A percentile compares a stretch with the other conserved stretches of the same genome.
phyloP scores from a whole-genome alignment of 1,284 basidiomycete species.

The Nidula niveotomentosa region DNA sequence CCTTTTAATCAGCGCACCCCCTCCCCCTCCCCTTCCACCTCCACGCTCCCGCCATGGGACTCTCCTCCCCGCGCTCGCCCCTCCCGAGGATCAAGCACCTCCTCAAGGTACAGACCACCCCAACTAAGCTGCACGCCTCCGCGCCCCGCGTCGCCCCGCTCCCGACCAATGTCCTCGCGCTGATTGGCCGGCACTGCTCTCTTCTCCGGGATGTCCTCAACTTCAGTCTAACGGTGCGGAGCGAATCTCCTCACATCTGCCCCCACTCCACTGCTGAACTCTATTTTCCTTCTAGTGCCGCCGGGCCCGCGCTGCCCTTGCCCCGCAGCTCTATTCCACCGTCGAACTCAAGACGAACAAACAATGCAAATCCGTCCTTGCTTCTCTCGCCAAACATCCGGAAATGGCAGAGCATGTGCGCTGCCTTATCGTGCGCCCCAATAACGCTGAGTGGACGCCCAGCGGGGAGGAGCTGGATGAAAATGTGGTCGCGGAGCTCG shows the following conservation, averaged over 20 bases:
- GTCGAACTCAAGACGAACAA: constrained; percentile 40
- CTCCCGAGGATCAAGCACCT: too few relatives aligned
- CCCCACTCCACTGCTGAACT: constrained; percentile 3
- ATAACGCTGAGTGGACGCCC: constrained; percentile 32
- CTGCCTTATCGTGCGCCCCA: constrained; percentile 43
- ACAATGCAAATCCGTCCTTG: constrained; percentile 41
- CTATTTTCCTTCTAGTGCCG: constrained; percentile 19
- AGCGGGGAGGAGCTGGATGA: constrained; percentile 29
- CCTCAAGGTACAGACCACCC: too few relatives aligned
- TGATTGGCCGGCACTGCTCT: too few relatives aligned
- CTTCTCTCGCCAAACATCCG: constrained; percentile 40
- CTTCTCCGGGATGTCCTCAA: constrained; percentile 36
- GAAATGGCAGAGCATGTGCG: constrained; percentile 47
- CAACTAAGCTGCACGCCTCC: too few relatives aligned
- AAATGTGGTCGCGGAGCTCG: constrained; percentile 25
- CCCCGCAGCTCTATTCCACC: constrained; percentile 43
- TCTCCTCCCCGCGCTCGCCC: too few relatives aligned
- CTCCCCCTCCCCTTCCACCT: too few relatives aligned
- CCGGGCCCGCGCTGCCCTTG: constrained; percentile 35
- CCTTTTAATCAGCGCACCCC: too few relatives aligned
- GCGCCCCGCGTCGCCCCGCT: too few relatives aligned
- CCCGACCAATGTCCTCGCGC: too few relatives aligned
- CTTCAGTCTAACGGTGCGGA: constrained; percentile 46
- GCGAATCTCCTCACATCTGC: constrained; percentile 1
- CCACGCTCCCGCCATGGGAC: too few relatives aligned